A percentile compares a stretch with the other conserved stretches of the same genome.
Conservation (phyloP, 139 green algal species). For the Tetraselmis chui region DNA sequence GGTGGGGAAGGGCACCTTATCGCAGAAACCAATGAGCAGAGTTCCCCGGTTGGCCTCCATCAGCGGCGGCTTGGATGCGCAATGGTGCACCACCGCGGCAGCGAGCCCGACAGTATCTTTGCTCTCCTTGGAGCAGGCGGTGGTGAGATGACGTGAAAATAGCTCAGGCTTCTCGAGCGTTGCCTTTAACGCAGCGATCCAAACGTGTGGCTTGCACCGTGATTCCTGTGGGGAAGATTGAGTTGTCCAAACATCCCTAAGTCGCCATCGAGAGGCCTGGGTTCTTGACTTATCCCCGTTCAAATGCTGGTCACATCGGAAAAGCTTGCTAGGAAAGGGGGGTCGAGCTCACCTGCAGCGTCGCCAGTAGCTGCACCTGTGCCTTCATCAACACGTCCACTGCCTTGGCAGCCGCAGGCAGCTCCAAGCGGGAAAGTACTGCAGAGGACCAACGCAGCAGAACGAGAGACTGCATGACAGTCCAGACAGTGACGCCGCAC, state of each 20-base stretch:
- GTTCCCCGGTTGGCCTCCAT: not conserved
- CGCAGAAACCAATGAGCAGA: conserved; percentile 2
- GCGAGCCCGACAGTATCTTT: conserved; percentile 15
- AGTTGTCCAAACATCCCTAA: too few relatives aligned
- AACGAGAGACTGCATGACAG: conserved; percentile 19
- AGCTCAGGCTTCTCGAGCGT: not conserved
- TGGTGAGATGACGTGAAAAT: not conserved
- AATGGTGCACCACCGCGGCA: conserved; percentile 19
- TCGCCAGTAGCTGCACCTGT: conserved; percentile 24
- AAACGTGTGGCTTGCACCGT: not conserved
- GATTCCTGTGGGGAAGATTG: not conserved
- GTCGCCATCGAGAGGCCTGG: too few relatives aligned
- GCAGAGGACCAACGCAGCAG: conserved; percentile 46
- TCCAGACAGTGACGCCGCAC: not conserved
- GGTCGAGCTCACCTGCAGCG: not conserved
- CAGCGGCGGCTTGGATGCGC: not conserved
- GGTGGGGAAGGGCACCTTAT: conserved; percentile 1
- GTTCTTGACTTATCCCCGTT: too few relatives aligned
- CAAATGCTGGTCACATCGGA: not conserved
- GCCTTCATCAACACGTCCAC: conserved; percentile 58
- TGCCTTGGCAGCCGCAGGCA: conserved; percentile 45
- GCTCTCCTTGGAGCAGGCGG: not conserved
- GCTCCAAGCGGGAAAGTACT: conserved; percentile 40
- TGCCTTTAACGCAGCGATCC: not conserved
- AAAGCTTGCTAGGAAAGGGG: not conserved